Evolutionary conservation across 768 basidiomycete genomes (phyloP), one percentile per base, ranked within the genome.

Genomic region (Hysterangium stoloniferum): DNA sequence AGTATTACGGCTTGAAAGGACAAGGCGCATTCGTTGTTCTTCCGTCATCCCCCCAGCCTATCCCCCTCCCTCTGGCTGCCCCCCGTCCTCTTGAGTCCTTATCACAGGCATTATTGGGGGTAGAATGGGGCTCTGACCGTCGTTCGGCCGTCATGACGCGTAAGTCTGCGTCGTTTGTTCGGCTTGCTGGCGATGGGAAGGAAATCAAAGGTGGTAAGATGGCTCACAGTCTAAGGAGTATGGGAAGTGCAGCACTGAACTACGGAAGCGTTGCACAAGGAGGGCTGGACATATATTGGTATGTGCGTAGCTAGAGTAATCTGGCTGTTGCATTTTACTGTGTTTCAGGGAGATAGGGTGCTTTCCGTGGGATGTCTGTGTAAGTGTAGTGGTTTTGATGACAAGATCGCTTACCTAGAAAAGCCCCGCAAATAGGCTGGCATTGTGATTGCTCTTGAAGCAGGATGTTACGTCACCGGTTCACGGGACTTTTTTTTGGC

Each of bases 121-220:
- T 91, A 32, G 93, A 96, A 66, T 97, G 89, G 87, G 92, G 91
- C 33, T 82, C 86, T 2, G 88, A 92, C 62, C 76, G 91, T 24
- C 70, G 72, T 4, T 61, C 66, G 9, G 68, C 67, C 7, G 68
- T 74, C 8, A 74, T 91, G 33, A 60, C 62, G 4, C 68, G 74
- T 45, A 92, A 92, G 61, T 69, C 74, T 0, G 66, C 65, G 22
- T 85, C 86, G 7, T 94, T 88, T 65, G 68, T 76, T 47, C 77
- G 79, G 6, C 77, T 98, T 8, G 84, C 86, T 1, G 89, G 84
- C 1, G 76, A 93, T 54, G 71, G 74, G 22, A 65, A 66, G 37
- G 78, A 77, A 28, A 72, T 92, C 34, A 64, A 68, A 17, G 82
- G 81, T 3, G 94, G 89, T 5, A 77, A 74, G 57, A 95, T 95